phyloP scores from a whole-genome alignment of 257 asterid species.

The Plectranthus barbatus region DNA sequence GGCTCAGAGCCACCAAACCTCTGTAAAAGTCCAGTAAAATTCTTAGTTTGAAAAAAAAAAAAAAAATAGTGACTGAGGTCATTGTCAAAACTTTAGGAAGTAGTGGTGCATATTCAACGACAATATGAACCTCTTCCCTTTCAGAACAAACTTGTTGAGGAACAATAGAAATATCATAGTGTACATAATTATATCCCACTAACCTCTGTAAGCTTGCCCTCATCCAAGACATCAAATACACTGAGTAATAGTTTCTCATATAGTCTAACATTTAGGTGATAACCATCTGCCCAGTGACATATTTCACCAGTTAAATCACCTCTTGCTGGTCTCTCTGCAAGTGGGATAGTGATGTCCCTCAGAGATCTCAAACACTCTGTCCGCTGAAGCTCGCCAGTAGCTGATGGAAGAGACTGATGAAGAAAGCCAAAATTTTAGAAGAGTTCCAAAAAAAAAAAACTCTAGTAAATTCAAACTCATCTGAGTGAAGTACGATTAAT shows the following conservation, averaged over 20 bases:
- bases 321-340: constrained; percentile 96
- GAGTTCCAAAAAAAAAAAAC: constrained; percentile 5
- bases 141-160: not conserved
- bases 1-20: too few relatives aligned
- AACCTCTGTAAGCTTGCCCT: constrained; percentile 99
- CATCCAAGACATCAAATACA: constrained; percentile 91
- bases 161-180: not conserved
- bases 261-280: constrained; percentile 78
- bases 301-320: constrained; percentile 99
- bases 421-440: constrained; percentile 7
- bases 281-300: constrained; percentile 99
- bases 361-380: constrained; percentile 83
- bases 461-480: constrained; percentile 10
- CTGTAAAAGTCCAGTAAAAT: too few relatives aligned
- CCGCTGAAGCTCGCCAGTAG: constrained; percentile 82
- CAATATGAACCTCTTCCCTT: not conserved
- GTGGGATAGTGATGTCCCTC: constrained; percentile 70
- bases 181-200: constrained; percentile 17
- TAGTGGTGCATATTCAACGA: not conserved
- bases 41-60: not conserved
- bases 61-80: not conserved
- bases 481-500: not conserved
- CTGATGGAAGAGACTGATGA: constrained; percentile 77
- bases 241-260: constrained; percentile 91
- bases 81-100: not conserved